Conservation (phyloP, 495 filamentous ascomycete species). For the Lepidopterella palustris region DNA sequence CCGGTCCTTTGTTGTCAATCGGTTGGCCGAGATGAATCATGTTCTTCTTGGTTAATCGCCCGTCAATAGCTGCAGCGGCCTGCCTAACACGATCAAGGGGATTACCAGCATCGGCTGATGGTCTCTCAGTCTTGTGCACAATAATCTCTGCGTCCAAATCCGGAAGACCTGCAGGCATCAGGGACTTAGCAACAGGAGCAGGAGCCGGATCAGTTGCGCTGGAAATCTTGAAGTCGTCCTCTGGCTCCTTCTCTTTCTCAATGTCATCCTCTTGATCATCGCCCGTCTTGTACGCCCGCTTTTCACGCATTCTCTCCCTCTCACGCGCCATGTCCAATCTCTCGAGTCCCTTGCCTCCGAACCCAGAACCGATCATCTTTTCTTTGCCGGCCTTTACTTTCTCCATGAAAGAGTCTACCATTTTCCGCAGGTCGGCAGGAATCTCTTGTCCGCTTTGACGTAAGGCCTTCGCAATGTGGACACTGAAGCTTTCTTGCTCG, state of each 20-base stretch:
- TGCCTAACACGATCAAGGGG: conserved; percentile 76
- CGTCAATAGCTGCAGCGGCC: conserved; percentile 80
- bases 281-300: conserved; percentile 82
- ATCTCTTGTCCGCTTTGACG: conserved; percentile 80
- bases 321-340: conserved; percentile 86
- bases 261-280: conserved; percentile 71
- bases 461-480: conserved; percentile 89
- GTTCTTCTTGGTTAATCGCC: conserved; percentile 75
- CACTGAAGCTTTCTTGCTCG: conserved; percentile 77
- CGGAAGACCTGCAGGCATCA: conserved; percentile 24
- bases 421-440: conserved; percentile 61
- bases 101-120: conserved; percentile 45
- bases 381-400: conserved; percentile 91
- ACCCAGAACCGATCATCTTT: conserved; percentile 73
- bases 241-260: conserved; percentile 19
- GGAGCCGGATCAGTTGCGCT: conserved; percentile 17
- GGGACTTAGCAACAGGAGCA: conserved; percentile 42
- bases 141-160: conserved; percentile 56
- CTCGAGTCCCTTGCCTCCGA: conserved; percentile 92
- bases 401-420: conserved; percentile 65
- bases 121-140: conserved; percentile 65
- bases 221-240: conserved; percentile 42
- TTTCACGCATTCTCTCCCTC: conserved; percentile 72
- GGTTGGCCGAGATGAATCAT: conserved; percentile 85
- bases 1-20: conserved; percentile 97